Percentiles rank a stretch among this genome's conserved stretches.
Conservation (phyloP, 495 filamentous ascomycete genomes). For the Talaromyces ruber region DNA sequence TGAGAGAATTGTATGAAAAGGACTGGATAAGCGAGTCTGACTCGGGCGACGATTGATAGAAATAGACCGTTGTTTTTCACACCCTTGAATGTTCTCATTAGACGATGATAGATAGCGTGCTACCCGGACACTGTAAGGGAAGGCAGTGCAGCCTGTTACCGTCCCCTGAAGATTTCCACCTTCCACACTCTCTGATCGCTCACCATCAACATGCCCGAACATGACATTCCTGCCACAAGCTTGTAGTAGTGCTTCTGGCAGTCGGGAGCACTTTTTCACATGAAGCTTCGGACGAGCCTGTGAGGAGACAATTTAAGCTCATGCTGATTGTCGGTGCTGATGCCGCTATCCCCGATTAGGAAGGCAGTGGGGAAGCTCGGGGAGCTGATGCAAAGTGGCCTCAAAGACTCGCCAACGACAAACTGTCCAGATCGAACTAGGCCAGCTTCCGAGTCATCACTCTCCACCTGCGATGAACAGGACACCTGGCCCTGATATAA, state of each 20-base stretch:
- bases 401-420: neutral
- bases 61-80: neutral
- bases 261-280: too few species aligned
- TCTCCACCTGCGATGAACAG: neutral
- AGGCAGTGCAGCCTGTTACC: neutral
- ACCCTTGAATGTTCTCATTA: neutral
- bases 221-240: neutral
- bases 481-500: neutral
- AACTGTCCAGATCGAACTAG: neutral
- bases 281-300: too few species aligned
- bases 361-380: neutral
- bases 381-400: conserved; percentile 7
- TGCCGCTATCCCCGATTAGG: neutral
- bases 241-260: neutral
- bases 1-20: conserved; percentile 81
- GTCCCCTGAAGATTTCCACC: neutral
- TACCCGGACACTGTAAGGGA: neutral
- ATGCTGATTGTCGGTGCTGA: neutral
- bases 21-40: conserved; percentile 85
- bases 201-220: too few species aligned
- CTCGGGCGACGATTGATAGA: conserved; percentile 59
- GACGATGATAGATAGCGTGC: neutral
- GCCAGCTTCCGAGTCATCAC: conserved; percentile 1
- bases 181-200: neutral
- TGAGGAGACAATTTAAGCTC: neutral